Evolutionary conservation across 2,329 filamentous ascomycete species (phyloP).

Genomic region (Aspergillus felis): DNA sequence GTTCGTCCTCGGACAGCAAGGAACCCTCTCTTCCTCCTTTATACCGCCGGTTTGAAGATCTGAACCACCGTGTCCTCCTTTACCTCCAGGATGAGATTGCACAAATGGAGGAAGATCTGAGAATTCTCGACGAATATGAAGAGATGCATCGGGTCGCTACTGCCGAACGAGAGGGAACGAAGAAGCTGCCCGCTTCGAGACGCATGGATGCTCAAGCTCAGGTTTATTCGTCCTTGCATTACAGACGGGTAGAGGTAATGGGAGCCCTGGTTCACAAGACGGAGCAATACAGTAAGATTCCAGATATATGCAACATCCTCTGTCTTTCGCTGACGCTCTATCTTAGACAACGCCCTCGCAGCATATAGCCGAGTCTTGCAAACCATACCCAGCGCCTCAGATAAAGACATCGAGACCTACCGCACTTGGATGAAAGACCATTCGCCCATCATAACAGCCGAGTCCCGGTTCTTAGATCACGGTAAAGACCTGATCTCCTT

Average conservation of each 20-base stretch:
- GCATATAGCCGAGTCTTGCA: constrained; percentile 47
- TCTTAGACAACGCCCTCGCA: constrained; percentile 38
- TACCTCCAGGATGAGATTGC: constrained; percentile 81
- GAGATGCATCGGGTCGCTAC: constrained; percentile 32
- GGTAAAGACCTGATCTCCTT: constrained; percentile 44
- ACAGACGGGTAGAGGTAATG: constrained; percentile 51
- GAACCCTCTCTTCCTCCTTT: constrained; percentile 52
- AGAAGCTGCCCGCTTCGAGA: constrained; percentile 35
- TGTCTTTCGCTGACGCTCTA: neutral
- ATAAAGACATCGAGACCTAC: constrained; percentile 50
- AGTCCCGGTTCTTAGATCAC: constrained; percentile 52
- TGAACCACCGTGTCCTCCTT: constrained; percentile 78
- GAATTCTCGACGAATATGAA: constrained; percentile 61
- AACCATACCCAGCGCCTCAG: constrained; percentile 43
- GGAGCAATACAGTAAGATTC: constrained; percentile 57
- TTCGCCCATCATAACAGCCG: constrained; percentile 47
- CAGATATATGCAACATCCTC: neutral
- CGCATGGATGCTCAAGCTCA: constrained; percentile 45
- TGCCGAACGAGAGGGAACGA: constrained; percentile 31
- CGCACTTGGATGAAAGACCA: constrained; percentile 51
- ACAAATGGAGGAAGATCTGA: constrained; percentile 75
- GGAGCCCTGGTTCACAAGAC: constrained; percentile 55
- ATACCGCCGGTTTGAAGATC: constrained; percentile 75
- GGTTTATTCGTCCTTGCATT: constrained; percentile 51
- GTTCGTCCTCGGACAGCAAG: constrained; percentile 23